Evolutionary conservation across 108 stramenopile genomes (phyloP).

Genomic region (Parietichytrium sp.): DNA sequence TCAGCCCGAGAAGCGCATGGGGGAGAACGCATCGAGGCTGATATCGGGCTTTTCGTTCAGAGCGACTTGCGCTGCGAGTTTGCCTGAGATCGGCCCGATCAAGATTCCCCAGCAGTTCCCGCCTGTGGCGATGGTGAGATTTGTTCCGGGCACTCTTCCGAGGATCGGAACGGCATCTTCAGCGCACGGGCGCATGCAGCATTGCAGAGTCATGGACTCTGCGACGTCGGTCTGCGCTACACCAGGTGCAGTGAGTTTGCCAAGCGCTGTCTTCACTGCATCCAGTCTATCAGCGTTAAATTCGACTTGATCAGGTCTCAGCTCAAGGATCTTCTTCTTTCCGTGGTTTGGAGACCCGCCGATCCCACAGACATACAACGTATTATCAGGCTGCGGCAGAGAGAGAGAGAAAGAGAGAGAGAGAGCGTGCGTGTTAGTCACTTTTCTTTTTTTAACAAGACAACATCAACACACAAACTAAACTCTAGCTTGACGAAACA

Average conservation of each 20-base stretch:
- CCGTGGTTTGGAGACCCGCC: constrained; percentile 86
- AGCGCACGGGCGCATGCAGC: constrained; percentile 69
- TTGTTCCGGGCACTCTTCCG: constrained; percentile 74
- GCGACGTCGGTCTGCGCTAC: constrained; percentile 51
- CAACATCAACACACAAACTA: background rate
- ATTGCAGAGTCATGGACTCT: constrained; percentile 41
- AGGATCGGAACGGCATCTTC: constrained; percentile 89
- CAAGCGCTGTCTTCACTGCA: constrained; percentile 72
- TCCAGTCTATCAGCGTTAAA: constrained; percentile 72
- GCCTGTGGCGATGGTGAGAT: constrained; percentile 85
- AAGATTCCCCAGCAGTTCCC: constrained; percentile 98
- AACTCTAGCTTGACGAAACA: background rate
- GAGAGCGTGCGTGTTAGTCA: too few relatives aligned
- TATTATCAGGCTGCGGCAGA: constrained; percentile 58
- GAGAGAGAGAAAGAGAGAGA: constrained; percentile 50
- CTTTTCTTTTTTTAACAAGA: too few relatives aligned
- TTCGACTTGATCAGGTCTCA: constrained; percentile 72
- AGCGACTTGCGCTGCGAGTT: constrained; percentile 79
- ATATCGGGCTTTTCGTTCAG: constrained; percentile 67
- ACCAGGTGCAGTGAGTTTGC: constrained; percentile 67
- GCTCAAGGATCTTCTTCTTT: constrained; percentile 60
- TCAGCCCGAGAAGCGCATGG: constrained; percentile 55
- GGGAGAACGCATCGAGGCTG: constrained; percentile 52
- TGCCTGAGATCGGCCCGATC: constrained; percentile 88
- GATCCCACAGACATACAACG: constrained; percentile 91